phyloP scores from a whole-genome alignment of 768 basidiomycete genomes.

The Clavaria fumosa region DNA sequence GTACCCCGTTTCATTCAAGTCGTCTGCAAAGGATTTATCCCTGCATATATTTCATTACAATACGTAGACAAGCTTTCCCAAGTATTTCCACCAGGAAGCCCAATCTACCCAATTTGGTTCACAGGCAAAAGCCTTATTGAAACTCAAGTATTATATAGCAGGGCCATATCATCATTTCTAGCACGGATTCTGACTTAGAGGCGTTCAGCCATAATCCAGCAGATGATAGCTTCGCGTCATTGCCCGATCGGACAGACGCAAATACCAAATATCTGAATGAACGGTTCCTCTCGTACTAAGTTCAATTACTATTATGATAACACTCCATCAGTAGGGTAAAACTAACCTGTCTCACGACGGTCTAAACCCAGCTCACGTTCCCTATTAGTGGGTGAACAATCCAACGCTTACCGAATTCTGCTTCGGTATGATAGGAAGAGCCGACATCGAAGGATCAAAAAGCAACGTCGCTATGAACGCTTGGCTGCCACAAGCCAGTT shows the following conservation, averaged over 20 bases:
- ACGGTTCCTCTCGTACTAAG: slow-evolving; percentile 75
- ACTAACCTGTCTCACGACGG: slow-evolving; percentile 77
- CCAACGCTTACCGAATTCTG: slow-evolving; percentile 70
- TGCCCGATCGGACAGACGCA: slow-evolving; percentile 66
- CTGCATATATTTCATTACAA: slow-evolving; percentile 54
- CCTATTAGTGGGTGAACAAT: slow-evolving; percentile 70
- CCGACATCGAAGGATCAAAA: slow-evolving; percentile 74
- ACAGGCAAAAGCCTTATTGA: slow-evolving; percentile 54
- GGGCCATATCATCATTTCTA: slow-evolving; percentile 60
- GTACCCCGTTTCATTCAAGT: slow-evolving; percentile 63
- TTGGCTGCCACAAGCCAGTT: slow-evolving; percentile 74
- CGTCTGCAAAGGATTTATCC: slow-evolving; percentile 68
- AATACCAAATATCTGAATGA: slow-evolving; percentile 75
- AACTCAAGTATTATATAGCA: slow-evolving; percentile 44
- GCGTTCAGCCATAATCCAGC: slow-evolving; percentile 77
- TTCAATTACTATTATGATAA: slow-evolving; percentile 64
- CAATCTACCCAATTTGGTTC: slow-evolving; percentile 46
- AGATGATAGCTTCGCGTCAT: slow-evolving; percentile 69
- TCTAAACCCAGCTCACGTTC: slow-evolving; percentile 74
- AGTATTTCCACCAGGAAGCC: slow-evolving; percentile 37
- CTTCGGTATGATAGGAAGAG: slow-evolving; percentile 73
- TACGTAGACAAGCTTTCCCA: slow-evolving; percentile 34
- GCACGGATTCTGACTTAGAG: slow-evolving; percentile 75
- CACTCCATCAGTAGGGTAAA: slow-evolving; percentile 73
- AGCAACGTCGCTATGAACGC: slow-evolving; percentile 74